A percentile compares a stretch with the other conserved stretches of the same genome.
These are phyloP conservation scores for Cladophialophora chaetospira DNA, from an alignment of 2,329 filamentous ascomycete species.

Conservation along the genomic window DNA sequence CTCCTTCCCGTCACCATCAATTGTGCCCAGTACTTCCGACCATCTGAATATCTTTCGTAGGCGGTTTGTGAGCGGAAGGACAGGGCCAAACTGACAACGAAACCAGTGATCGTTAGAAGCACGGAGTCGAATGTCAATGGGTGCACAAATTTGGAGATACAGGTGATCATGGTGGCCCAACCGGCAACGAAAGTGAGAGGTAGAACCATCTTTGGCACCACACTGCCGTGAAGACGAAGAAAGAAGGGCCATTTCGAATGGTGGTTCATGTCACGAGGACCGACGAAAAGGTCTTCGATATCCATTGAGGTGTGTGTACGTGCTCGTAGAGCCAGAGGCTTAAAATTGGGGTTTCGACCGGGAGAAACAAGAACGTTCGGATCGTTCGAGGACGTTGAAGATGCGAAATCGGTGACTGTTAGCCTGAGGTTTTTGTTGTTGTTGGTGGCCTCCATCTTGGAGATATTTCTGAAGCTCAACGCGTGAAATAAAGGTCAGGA, in stretches of 20 bases:
- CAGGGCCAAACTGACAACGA: constrained; percentile 76
- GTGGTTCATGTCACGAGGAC: constrained; percentile 67
- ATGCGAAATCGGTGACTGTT: constrained; percentile 26
- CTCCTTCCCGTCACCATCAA: constrained; percentile 59
- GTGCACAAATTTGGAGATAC: constrained; percentile 53
- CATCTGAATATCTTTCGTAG: constrained; percentile 69
- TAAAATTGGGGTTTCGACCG: constrained; percentile 22
- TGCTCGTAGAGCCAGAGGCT: constrained; percentile 21
- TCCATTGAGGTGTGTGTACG: constrained; percentile 43
- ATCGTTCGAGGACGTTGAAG: constrained; percentile 23
- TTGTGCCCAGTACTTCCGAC: constrained; percentile 64
- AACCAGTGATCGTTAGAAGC: constrained; percentile 75
- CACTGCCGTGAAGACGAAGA: constrained; percentile 73
- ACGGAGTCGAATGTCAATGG: constrained; percentile 63
- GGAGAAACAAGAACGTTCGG: constrained; percentile 19
- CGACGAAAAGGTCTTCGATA: constrained; percentile 63
- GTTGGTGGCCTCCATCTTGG: constrained; percentile 13
- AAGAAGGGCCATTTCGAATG: constrained; percentile 79
- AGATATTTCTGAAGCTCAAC: not conserved
- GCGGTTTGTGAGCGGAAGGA: constrained; percentile 77
- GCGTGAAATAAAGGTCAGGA: not conserved
- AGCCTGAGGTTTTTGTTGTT: constrained; percentile 21
- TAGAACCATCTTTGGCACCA: constrained; percentile 72
- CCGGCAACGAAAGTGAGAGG: constrained; percentile 63
- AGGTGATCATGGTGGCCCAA: constrained; percentile 69